phyloP scores from a whole-genome alignment of 2,329 filamentous ascomycete species.

The Chrysoporthe austroafricana region DNA sequence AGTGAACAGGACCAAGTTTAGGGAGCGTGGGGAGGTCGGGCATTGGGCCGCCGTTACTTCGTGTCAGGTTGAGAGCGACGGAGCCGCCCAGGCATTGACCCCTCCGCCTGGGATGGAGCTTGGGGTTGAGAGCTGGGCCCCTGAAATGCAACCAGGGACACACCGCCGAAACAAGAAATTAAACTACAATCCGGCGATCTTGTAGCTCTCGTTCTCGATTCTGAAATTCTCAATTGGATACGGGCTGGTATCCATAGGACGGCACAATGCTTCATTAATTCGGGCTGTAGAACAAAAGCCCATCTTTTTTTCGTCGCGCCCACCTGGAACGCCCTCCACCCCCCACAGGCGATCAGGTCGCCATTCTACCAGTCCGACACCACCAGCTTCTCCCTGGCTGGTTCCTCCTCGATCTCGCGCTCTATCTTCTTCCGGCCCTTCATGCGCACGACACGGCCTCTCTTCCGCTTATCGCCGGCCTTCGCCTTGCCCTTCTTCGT shows the following conservation, averaged over 20 bases:
- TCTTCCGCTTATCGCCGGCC: slow-evolving; percentile 61
- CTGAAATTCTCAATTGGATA: neutral
- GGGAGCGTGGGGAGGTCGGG: slow-evolving; percentile 10
- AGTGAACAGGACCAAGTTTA: slow-evolving; percentile 13
- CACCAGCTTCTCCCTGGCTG: slow-evolving; percentile 48
- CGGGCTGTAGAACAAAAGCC: neutral
- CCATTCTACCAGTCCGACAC: slow-evolving; percentile 32
- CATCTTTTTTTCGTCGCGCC: neutral
- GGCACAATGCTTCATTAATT: slow-evolving; percentile 15
- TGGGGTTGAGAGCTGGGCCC: slow-evolving; percentile 10
- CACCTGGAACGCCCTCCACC: slow-evolving; percentile 18
- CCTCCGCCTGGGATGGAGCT: slow-evolving; percentile 20
- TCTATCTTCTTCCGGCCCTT: slow-evolving; percentile 71
- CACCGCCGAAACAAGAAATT: slow-evolving; percentile 10
- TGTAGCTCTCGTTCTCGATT: neutral
- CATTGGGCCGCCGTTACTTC: slow-evolving; percentile 7
- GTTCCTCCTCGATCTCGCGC: slow-evolving; percentile 72
- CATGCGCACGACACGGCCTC: slow-evolving; percentile 52
- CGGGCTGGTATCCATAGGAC: slow-evolving; percentile 9
- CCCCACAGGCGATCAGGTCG: neutral
- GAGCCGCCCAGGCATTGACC: slow-evolving; percentile 10
- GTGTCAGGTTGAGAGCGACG: slow-evolving; percentile 22
- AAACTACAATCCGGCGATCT: neutral
- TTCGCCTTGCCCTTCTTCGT: slow-evolving; percentile 56
- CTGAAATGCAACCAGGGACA: slow-evolving; percentile 16